Evolutionary conservation across 2,329 filamentous ascomycete genomes (phyloP), one percentile per base, ranked within the genome.

Genomic region (Phyllosticta citribraziliensis): DNA sequence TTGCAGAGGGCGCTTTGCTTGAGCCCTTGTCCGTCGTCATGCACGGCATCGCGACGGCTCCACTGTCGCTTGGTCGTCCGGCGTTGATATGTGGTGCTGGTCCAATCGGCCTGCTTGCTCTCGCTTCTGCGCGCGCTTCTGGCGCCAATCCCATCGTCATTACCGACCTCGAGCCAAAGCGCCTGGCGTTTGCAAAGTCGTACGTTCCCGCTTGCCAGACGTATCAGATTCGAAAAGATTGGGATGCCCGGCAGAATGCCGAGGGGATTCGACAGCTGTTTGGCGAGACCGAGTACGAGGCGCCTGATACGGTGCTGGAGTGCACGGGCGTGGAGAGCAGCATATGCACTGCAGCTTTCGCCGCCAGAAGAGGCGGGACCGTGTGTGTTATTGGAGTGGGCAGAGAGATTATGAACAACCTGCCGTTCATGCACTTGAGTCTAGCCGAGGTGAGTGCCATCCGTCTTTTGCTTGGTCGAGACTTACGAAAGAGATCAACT

Each of bases 301-400:
- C 59, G 14, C 84, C 85, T 0, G 75, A 80, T 12, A 80, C 80
- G 0, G 80, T 86, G 2, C 75, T 87, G 2, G 85, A 88, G 70
- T 88, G 85, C 65, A 88, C 85, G 0, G 85, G 85, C 0, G 80
- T 87, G 0, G 84, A 88, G 71, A 84, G 78, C 66, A 86, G 83
- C 66, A 76, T 88, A 9, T 75, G 78, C 63, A 85, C 83, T 3
- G 84, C 83, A 1, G 78, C 79, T 5, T 87, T 79, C 63, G 76
- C 79, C 9, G 83, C 78, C 5, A 74, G 84, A 19, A 75, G 83
- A 59, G 84, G 84, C 5, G 85, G 85, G 0, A 77, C 78, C 0
- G 74, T 88, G 20, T 82, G 86, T 73, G 83, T 86, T 1, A 84
- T 88, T 63, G 85, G 85, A 0, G 85, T 88, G 0, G 84, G 84